Conservation (phyloP, 1,139 yeast species). For the Pichia sp. region DNA sequence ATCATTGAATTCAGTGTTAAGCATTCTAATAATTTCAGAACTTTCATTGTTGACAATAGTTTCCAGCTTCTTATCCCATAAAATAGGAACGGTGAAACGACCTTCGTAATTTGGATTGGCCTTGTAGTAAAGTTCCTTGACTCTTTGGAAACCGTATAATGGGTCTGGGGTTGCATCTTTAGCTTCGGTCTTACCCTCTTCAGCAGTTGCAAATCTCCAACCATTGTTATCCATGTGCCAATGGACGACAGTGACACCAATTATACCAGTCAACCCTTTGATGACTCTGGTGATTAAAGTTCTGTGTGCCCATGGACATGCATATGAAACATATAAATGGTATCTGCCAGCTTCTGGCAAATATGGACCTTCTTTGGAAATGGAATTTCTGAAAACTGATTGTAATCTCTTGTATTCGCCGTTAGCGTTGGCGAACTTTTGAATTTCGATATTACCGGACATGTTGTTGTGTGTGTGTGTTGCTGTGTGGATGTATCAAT, state of each 20-base stretch:
- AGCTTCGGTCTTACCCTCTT: constrained; percentile 34
- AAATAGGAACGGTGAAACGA: constrained; percentile 86
- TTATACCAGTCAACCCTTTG: constrained; percentile 67
- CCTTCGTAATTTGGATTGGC: constrained; percentile 76
- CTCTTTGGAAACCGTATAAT: constrained; percentile 55
- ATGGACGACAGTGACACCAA: constrained; percentile 76
- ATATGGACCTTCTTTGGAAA: constrained; percentile 60
- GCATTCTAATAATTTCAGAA: constrained; percentile 73
- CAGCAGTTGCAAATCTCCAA: constrained; percentile 66
- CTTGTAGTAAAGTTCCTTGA: constrained; percentile 71
- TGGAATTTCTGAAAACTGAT: constrained; percentile 53
- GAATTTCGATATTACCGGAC: constrained; percentile 11
- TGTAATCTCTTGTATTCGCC: constrained; percentile 55
- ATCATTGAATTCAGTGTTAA: constrained; percentile 66
- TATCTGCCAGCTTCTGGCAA: constrained; percentile 75
- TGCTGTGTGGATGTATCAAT: no score
- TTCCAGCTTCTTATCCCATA: constrained; percentile 81
- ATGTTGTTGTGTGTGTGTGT: not conserved
- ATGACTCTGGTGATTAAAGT: constrained; percentile 72
- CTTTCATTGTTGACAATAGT: constrained; percentile 92
- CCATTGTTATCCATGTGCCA: constrained; percentile 87
- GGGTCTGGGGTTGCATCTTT: constrained; percentile 66
- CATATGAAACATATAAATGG: constrained; percentile 82
- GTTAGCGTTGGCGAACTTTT: constrained; percentile 46
- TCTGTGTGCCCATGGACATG: constrained; percentile 98